phyloP scores from a whole-genome alignment of 352 stramenopile genomes.

The Phytophthora vignae region DNA sequence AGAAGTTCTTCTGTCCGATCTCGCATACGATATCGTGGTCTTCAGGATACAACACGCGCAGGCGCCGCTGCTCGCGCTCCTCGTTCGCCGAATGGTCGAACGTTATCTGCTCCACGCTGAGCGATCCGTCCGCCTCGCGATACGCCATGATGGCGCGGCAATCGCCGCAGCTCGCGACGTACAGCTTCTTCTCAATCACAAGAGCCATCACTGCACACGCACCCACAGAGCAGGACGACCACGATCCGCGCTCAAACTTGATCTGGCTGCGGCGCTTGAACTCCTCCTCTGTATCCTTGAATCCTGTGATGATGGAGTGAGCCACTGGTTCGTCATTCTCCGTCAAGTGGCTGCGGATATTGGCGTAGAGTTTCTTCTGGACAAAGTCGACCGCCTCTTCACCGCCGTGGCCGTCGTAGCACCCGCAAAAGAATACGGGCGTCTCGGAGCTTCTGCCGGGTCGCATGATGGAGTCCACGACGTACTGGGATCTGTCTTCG shows the following conservation, averaged over 20 bases:
- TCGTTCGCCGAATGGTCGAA: slow-evolving; percentile 76
- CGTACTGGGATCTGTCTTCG: slow-evolving; percentile 69
- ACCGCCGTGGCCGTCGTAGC: slow-evolving; percentile 74
- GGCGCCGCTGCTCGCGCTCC: slow-evolving; percentile 59
- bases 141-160: slow-evolving; percentile 75
- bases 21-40: slow-evolving; percentile 79
- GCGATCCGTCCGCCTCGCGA: slow-evolving; percentile 53
- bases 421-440: slow-evolving; percentile 72
- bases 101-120: slow-evolving; percentile 74
- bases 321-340: slow-evolving; percentile 39
- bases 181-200: slow-evolving; percentile 62
- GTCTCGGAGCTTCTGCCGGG: slow-evolving; percentile 24
- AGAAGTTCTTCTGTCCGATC: slow-evolving; percentile 71
- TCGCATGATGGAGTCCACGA: slow-evolving; percentile 47
- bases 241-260: slow-evolving; percentile 62
- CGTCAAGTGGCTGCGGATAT: slow-evolving; percentile 54
- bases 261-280: slow-evolving; percentile 62
- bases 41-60: slow-evolving; percentile 62
- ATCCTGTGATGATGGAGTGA: slow-evolving; percentile 63
- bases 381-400: slow-evolving; percentile 74
- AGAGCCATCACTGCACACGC: slow-evolving; percentile 69
- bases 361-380: slow-evolving; percentile 66
- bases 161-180: slow-evolving; percentile 71
- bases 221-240: slow-evolving; percentile 70
- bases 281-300: slow-evolving; percentile 68